Evolutionary conservation across 768 basidiomycete species (phyloP), one percentile per base, ranked within the genome.

Genomic region (Exsudoporus frostii): DNA sequence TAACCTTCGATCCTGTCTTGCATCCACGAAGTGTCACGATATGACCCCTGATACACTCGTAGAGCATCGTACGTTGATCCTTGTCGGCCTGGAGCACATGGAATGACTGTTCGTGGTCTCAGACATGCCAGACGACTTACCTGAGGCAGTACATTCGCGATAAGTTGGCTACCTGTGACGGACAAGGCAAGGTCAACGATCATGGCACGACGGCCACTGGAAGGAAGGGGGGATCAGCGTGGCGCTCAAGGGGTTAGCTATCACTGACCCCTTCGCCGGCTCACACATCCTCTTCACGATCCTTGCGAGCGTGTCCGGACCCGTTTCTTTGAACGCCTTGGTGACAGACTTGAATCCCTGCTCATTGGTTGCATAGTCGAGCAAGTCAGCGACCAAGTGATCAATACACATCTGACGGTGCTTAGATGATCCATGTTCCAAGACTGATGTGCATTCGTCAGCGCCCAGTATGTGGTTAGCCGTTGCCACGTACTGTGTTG

Each of bases 1-100:
- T 92, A 63, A 92, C 89, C 66, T 91, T 92, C 1, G 90, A 92
- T 25, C 91, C 91, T 2, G 91, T 91, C 76, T 92, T 92, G 66
- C 90, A 92, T 20, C 91, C 91, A 34, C 91, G 82, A n/a, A 93
- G 76, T 27, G 90, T 92, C 43, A 92, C 90, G 58, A 92, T 91
- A 63, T 92, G 90, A 4, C 89, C 88, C 36, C 86, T 79, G 57
- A 92, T 91, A 61, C 91, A 91, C 39, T 92, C 90, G 62, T 91
- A 92, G 33, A 93, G 74, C 54, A 85, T 69, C 3, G 86, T 83
- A 20, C 91, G 83, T 65, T 93, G 91, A 48, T 92, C 91, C 68
- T 91, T 90, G 71, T 91, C 88, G 49, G 87, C 88, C 90, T 91
- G 20, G 25, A 37, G 45, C 24, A 19, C 40, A 53, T 50, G 22